phyloP scores from a whole-genome alignment of 352 stramenopile species.

The Globisporangium orthogonon region DNA sequence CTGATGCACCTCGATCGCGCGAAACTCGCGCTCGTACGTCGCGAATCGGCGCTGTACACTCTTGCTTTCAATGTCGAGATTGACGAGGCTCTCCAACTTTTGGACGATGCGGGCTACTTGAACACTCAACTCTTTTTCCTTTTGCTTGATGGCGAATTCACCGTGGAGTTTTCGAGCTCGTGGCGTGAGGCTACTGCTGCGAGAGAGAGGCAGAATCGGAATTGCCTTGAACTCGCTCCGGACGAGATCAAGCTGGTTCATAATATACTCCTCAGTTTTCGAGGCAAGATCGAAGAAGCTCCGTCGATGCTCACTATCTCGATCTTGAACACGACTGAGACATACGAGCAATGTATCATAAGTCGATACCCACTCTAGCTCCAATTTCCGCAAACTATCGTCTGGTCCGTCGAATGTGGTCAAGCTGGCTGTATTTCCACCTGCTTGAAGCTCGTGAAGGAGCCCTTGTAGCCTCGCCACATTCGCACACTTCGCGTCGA shows the following conservation, averaged over 20 bases:
- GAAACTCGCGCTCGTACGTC: constrained; percentile 44
- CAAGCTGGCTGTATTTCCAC: background rate
- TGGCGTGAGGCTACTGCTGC: background rate
- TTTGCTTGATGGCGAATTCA: background rate
- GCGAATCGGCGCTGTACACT: constrained; percentile 31
- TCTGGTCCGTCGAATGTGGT: constrained; percentile 6
- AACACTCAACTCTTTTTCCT: constrained; percentile 3
- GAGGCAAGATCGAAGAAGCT: constrained; percentile 42
- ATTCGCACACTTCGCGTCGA: constrained; percentile 52
- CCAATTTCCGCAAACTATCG: constrained; percentile 32
- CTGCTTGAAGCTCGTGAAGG: constrained; percentile 22
- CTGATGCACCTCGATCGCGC: constrained; percentile 18
- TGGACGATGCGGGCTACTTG: constrained; percentile 21
- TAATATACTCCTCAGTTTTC: constrained; percentile 41
- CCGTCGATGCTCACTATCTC: constrained; percentile 51
- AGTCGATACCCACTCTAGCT: constrained; percentile 55
- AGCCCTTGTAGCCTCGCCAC: constrained; percentile 33
- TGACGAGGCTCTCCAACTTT: constrained; percentile 43
- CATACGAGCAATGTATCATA: constrained; percentile 61
- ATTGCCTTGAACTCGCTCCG: constrained; percentile 29
- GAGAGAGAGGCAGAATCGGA: constrained; percentile 17
- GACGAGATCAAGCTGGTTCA: constrained; percentile 27
- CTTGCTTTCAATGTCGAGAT: constrained; percentile 35
- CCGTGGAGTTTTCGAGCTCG: background rate
- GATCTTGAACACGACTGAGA: constrained; percentile 46